Base-by-base conservation (phyloP, 495 filamentous ascomycete species). In the Wilcoxina mikolae region DNA sequence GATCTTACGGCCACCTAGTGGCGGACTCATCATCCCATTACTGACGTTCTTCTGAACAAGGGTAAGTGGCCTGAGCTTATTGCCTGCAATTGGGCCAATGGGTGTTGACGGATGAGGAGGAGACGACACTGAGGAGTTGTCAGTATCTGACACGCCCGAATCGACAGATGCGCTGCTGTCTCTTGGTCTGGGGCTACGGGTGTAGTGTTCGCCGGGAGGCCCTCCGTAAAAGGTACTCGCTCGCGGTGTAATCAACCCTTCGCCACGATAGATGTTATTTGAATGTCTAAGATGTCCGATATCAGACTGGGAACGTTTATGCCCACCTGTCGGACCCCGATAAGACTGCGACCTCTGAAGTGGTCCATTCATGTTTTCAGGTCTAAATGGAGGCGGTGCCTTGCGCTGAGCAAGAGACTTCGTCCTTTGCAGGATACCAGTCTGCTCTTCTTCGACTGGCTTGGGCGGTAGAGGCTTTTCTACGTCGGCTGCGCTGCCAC, bases 401-500 rank as follows among this genome's bases (percentile, higher is more conserved):
- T 74, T 64, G 58, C 43, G 43, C 22, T 46, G 43, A 46, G 43
- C 75, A 79, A 11, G 76, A 72, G 56, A 80, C 83, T 7, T 60
- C 45, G 39, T 68, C 50, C 3, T 68, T 67, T 22, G 70, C 31
- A 35, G 31, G 31, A 35, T 35, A 35, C 31, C 31, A 35, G 31
- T 35, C 7, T 15, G 66, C 56, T 45, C 55, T 24, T 75, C 77
- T 49, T 72, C 61, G 11, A 79, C 73, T 54, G 89, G 87, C 1
- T 84, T 82, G 4, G 83, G 81, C 2, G 89, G 90, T 20, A 94
- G 78, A 5, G 90, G 87, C 66, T 95, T 95, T 62, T 94, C 82
- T 7, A 70, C 76, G 50, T 24, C 51, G 31, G 55, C 33, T 56
- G 61, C 29, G 61, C 61, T 45, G 59, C 55, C 31, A 68, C 74